Percentiles rank a stretch among this genome's conserved stretches.
Evolutionary conservation across 345 rosid genomes (phyloP).

Genomic region (Bruguiera parviflora): DNA sequence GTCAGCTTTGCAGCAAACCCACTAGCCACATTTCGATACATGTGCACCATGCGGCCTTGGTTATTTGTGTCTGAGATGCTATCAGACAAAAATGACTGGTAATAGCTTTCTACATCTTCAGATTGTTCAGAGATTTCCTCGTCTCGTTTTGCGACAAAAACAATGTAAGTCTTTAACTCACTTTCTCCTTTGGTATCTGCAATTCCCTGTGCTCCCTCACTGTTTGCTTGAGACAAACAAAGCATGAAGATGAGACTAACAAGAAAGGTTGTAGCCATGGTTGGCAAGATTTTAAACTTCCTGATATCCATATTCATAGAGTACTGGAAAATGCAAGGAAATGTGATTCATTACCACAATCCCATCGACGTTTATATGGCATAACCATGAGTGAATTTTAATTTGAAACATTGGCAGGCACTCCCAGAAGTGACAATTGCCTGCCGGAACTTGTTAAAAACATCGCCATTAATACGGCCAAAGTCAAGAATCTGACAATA

Average conservation of each 20-base stretch:
- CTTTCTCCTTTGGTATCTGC: not conserved
- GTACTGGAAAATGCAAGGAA: not conserved
- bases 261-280: constrained; percentile 9
- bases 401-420: no score
- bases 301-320: constrained; percentile 12
- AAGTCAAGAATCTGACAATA: no score
- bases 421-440: no score
- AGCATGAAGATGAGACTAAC: constrained; percentile 18
- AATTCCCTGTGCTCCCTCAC: not conserved
- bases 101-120: constrained; percentile 24
- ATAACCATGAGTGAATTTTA: not conserved
- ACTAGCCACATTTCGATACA: constrained; percentile 35
- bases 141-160: constrained; percentile 26
- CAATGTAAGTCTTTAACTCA: constrained; percentile 30
- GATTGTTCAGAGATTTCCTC: not conserved
- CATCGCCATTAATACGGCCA: no score
- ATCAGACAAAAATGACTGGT: constrained; percentile 35
- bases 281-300: not conserved
- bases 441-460: no score
- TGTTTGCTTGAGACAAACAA: constrained; percentile 15
- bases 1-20: constrained; percentile 61
- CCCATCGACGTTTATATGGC: constrained; percentile 10
- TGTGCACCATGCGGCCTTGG: constrained; percentile 28
- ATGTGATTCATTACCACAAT: not conserved
- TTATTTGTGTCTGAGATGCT: constrained; percentile 7